These are phyloP conservation scores for Fusarium liriodendri DNA, from an alignment of 2,329 filamentous ascomycete species.

Conservation along the genomic window DNA sequence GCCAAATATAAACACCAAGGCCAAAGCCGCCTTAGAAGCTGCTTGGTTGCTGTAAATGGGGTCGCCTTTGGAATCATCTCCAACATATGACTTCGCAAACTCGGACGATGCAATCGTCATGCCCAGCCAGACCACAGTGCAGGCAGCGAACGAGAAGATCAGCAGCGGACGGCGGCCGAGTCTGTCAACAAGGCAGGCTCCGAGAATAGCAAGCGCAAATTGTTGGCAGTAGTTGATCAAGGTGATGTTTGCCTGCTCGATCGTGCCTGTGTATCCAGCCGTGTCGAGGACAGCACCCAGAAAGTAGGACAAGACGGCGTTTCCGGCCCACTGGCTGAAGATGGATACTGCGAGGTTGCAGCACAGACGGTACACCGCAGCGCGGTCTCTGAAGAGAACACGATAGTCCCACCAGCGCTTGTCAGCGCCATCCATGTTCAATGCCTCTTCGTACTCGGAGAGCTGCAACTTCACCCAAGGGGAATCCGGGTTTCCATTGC, in stretches of 20 bases:
- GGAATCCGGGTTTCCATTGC: slow-evolving; percentile 45
- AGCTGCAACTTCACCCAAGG: slow-evolving; percentile 55
- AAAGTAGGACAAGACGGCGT: slow-evolving; percentile 63
- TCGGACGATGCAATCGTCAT: neutral
- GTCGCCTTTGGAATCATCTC: neutral
- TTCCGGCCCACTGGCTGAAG: slow-evolving; percentile 66
- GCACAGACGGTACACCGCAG: slow-evolving; percentile 61
- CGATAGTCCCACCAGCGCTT: slow-evolving; percentile 67
- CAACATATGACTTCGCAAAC: neutral
- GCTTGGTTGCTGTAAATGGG: neutral
- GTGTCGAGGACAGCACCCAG: slow-evolving; percentile 59
- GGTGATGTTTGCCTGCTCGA: slow-evolving; percentile 64
- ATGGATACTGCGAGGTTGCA: slow-evolving; percentile 64
- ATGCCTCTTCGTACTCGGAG: slow-evolving; percentile 52
- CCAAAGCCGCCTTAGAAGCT: neutral
- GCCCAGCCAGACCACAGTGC: neutral
- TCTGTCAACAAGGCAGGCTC: slow-evolving; percentile 55
- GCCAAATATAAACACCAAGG: neutral
- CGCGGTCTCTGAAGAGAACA: slow-evolving; percentile 61
- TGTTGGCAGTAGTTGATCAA: slow-evolving; percentile 57
- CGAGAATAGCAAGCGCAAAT: slow-evolving; percentile 53
- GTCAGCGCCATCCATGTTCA: slow-evolving; percentile 57
- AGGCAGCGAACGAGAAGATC: slow-evolving; percentile 52
- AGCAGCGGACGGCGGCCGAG: slow-evolving; percentile 65
- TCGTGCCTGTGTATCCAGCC: slow-evolving; percentile 39